Percentiles rank a stretch among this genome's conserved stretches.
These are phyloP conservation scores for Phytophthora palmivora DNA, from an alignment of 352 stramenopile species.

Conservation along the genomic window DNA sequence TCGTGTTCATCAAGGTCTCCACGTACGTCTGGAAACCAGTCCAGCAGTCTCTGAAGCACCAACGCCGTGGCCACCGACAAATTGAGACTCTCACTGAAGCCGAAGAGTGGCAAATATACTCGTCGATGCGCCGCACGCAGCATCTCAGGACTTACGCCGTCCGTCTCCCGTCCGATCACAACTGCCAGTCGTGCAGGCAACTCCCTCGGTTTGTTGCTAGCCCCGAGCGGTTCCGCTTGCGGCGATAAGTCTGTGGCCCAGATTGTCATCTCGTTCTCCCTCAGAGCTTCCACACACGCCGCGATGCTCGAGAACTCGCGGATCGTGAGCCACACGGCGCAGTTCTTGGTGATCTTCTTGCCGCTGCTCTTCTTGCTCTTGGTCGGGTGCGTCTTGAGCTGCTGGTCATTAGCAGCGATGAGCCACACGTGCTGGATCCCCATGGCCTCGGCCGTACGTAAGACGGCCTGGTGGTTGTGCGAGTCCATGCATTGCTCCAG, in stretches of 20 bases:
- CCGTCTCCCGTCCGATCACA: conserved; percentile 94
- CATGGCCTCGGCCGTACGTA: conserved; percentile 93
- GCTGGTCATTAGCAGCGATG: conserved; percentile 65
- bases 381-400: conserved; percentile 68
- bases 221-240: conserved; percentile 59
- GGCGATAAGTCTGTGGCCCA: conserved; percentile 93
- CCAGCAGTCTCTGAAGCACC: conserved; percentile 89
- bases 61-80: conserved; percentile 93
- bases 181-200: conserved; percentile 91
- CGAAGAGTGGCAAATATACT: conserved; percentile 93
- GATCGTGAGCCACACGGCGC: conserved; percentile 85
- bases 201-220: conserved; percentile 47
- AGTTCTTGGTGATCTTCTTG: conserved; percentile 87
- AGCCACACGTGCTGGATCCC: conserved; percentile 94
- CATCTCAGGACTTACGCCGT: conserved; percentile 92
- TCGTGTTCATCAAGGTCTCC: conserved; percentile 59
- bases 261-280: conserved; percentile 70
- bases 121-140: conserved; percentile 84
- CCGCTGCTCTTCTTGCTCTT: conserved; percentile 37
- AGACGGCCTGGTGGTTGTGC: conserved; percentile 90
- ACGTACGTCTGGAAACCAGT: conserved; percentile 75
- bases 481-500: conserved; percentile 85
- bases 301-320: conserved; percentile 86
- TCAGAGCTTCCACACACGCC: conserved; percentile 79
- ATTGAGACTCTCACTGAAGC: conserved; percentile 95